phyloP scores from a whole-genome alignment of 2,329 filamentous ascomycete species.

The Calonectria ilicicola region DNA sequence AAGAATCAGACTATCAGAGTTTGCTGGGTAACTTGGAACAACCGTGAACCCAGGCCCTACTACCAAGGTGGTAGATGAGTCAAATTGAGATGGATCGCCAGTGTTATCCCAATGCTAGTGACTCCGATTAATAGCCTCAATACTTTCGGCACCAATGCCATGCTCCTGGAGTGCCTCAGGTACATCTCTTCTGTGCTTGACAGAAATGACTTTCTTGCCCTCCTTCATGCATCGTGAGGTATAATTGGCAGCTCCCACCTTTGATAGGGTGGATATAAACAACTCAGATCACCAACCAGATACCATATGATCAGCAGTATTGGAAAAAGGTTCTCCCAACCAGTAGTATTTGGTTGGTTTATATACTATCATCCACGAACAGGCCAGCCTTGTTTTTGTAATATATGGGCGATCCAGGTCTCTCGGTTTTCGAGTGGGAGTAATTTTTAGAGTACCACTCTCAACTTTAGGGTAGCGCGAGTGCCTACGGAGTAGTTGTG shows the following conservation, averaged over 20 bases:
- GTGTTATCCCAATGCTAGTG: constrained; percentile 46
- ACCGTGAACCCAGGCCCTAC: constrained; percentile 39
- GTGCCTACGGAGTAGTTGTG: not conserved
- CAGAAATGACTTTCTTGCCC: not conserved
- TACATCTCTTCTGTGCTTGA: not conserved
- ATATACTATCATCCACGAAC: no score
- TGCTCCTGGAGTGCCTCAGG: not conserved
- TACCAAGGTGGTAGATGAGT: constrained; percentile 35
- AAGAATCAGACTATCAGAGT: constrained; percentile 16
- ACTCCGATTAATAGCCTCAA: constrained; percentile 44
- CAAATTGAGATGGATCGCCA: constrained; percentile 41
- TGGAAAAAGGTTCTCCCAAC: no score
- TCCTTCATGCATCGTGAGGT: no score
- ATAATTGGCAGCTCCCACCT: no score
- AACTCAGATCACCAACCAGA: no score
- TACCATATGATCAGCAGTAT: no score
- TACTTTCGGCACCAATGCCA: constrained; percentile 3
- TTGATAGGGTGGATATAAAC: no score
- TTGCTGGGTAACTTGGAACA: constrained; percentile 29
- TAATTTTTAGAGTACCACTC: not conserved
- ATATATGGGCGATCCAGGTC: no score
- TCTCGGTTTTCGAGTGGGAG: not conserved
- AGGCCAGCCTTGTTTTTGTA: no score
- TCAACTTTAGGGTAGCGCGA: not conserved
- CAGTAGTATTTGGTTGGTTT: no score